Evolutionary conservation across 2,329 filamentous ascomycete species (phyloP).

Genomic region (Talaromyces sp.): DNA sequence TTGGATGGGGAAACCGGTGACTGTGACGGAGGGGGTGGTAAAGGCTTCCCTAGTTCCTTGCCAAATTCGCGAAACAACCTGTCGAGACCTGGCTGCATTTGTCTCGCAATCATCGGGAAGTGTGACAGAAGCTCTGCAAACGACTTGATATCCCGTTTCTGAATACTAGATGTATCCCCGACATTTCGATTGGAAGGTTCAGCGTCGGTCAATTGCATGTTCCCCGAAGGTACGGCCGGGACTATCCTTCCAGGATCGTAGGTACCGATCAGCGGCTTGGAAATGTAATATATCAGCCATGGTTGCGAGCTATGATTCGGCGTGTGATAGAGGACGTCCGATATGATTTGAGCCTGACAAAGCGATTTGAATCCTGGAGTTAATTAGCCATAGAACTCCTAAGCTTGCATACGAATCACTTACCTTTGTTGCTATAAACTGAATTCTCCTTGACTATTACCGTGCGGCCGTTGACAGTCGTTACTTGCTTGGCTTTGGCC

Average conservation of each 20-base stretch:
- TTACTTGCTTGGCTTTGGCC: constrained; percentile 91
- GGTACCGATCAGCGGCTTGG: constrained; percentile 77
- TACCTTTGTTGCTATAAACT: constrained; percentile 95
- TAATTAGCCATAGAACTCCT: constrained; percentile 6
- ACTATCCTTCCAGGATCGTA: constrained; percentile 74
- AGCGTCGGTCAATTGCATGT: constrained; percentile 32
- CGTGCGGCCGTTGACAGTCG: constrained; percentile 86
- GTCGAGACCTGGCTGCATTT: constrained; percentile 92
- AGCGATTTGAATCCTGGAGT: constrained; percentile 79
- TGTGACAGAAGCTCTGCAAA: constrained; percentile 87
- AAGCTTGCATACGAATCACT: constrained; percentile 22
- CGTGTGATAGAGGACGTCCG: constrained; percentile 83
- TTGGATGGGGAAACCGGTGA: constrained; percentile 56
- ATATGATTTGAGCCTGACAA: constrained; percentile 82
- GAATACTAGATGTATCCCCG: constrained; percentile 38
- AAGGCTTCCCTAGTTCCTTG: constrained; percentile 76
- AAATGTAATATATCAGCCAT: constrained; percentile 97
- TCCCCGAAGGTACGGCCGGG: constrained; percentile 59
- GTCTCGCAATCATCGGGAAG: constrained; percentile 92
- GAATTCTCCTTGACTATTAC: constrained; percentile 91
- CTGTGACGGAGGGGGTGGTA: constrained; percentile 67
- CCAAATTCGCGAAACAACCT: constrained; percentile 87
- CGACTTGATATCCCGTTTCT: constrained; percentile 84
- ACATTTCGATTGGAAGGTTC: constrained; percentile 28
- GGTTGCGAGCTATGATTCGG: constrained; percentile 85